A percentile compares a stretch with the other conserved stretches of the same genome.
Conservation (phyloP, 148 eudicot genomes). For the Suaeda aralocaspica region DNA sequence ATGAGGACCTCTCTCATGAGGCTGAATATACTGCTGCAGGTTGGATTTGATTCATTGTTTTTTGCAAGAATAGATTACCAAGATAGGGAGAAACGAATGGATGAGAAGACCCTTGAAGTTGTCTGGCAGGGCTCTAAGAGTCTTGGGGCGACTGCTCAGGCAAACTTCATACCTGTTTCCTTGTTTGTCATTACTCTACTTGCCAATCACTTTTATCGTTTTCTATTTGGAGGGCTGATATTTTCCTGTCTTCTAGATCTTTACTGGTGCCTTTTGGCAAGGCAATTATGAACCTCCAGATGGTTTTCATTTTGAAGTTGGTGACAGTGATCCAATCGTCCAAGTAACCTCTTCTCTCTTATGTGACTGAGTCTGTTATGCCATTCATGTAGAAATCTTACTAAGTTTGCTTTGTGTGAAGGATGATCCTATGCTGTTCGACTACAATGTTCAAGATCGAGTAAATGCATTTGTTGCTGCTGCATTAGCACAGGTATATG, state of each 20-base stretch:
- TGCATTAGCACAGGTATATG: constrained; percentile 71
- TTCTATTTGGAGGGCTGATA: constrained; percentile 4
- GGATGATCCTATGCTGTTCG: constrained; percentile 84
- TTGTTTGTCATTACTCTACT: constrained; percentile 3
- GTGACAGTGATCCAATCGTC: constrained; percentile 63
- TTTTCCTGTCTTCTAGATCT: constrained; percentile 47
- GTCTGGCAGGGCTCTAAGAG: constrained; percentile 88
- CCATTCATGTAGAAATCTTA: constrained; percentile 4
- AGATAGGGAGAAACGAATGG: constrained; percentile 75
- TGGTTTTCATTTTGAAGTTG: constrained; percentile 78
- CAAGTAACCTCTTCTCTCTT: constrained; percentile 50
- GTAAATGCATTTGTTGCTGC: constrained; percentile 88
- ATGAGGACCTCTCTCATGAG: not conserved
- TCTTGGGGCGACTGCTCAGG: constrained; percentile 83
- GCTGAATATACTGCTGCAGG: constrained; percentile 39
- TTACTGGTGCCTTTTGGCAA: constrained; percentile 77
- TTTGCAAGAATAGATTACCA: constrained; percentile 95
- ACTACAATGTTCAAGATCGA: constrained; percentile 91
- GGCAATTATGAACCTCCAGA: constrained; percentile 75
- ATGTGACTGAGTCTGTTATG: not conserved
- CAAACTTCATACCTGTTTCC: constrained; percentile 21
- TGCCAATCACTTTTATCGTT: not conserved
- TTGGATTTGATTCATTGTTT: constrained; percentile 94
- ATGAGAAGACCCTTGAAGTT: constrained; percentile 83
- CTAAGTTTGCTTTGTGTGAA: constrained; percentile 32